phyloP scores from a whole-genome alignment of 2,329 filamentous ascomycete species.

The Neopestalotiopsis sp. region DNA sequence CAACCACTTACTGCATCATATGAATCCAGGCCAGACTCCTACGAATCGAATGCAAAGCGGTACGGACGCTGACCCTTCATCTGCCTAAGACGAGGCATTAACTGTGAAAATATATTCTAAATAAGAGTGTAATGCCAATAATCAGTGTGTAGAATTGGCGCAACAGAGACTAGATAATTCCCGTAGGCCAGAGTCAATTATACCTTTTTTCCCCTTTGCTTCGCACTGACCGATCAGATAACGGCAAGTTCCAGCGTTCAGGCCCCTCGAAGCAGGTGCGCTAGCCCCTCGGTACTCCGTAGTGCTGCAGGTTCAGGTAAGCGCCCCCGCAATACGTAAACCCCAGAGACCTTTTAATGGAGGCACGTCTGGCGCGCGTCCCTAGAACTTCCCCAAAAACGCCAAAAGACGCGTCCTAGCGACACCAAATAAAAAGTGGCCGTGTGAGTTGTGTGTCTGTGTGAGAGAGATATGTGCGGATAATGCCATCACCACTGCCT shows the following conservation, averaged over 20 bases:
- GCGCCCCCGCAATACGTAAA: not conserved
- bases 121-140: too few relatives aligned
- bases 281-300: not conserved
- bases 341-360: not conserved
- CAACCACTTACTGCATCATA: too few relatives aligned
- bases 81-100: too few relatives aligned
- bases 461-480: not conserved
- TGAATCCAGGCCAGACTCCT: too few relatives aligned
- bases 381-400: not conserved
- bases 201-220: not conserved
- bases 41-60: too few relatives aligned
- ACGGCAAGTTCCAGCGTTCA: not conserved
- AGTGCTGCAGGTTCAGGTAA: not conserved
- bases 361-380: not conserved
- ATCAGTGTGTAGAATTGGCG: too few relatives aligned
- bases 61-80: too few relatives aligned
- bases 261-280: not conserved
- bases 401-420: not conserved
- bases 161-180: too few relatives aligned
- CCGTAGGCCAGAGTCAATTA: not conserved
- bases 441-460: not conserved
- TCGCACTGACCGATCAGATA: not conserved
- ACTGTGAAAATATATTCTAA: too few relatives aligned
- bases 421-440: not conserved
- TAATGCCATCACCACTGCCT: conserved; percentile 24